Evolutionary conservation across 2,329 filamentous ascomycete genomes (phyloP).

Genomic region (Pseudocercospora musae): DNA sequence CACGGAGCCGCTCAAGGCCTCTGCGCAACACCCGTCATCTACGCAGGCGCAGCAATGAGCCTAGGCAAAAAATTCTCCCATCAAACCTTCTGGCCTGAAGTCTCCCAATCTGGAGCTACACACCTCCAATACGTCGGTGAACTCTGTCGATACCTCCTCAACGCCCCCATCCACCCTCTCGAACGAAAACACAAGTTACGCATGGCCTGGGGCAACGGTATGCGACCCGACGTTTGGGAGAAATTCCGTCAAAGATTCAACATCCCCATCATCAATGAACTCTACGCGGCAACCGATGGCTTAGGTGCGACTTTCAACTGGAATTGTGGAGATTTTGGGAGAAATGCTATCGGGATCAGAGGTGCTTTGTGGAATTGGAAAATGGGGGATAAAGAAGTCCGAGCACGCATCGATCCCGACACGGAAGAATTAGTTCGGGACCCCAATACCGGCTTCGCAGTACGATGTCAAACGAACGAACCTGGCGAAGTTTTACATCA

Average conservation of each 20-base stretch:
- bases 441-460: conserved; percentile 61
- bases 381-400: conserved; percentile 43
- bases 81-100: conserved; percentile 72
- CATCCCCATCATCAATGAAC: conserved; percentile 34
- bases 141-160: conserved; percentile 74
- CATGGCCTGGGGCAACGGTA: conserved; percentile 74
- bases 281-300: conserved; percentile 38
- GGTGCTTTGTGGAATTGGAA: conserved; percentile 27
- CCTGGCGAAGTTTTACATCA: conserved; percentile 72
- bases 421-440: conserved; percentile 66
- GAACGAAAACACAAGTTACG: conserved; percentile 70
- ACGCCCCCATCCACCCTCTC: conserved; percentile 60
- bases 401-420: conserved; percentile 65
- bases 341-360: conserved; percentile 26
- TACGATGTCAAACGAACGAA: conserved; percentile 57
- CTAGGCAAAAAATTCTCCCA: conserved; percentile 78
- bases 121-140: conserved; percentile 83
- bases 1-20: conserved; percentile 75
- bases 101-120: conserved; percentile 64
- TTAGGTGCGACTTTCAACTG: conserved; percentile 28
- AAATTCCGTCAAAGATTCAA: conserved; percentile 68
- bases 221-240: conserved; percentile 81
- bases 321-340: conserved; percentile 29
- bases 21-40: conserved; percentile 53
- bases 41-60: conserved; percentile 63